Evolutionary conservation across 352 stramenopile species (phyloP).

Genomic region (Pythium volutum): DNA sequence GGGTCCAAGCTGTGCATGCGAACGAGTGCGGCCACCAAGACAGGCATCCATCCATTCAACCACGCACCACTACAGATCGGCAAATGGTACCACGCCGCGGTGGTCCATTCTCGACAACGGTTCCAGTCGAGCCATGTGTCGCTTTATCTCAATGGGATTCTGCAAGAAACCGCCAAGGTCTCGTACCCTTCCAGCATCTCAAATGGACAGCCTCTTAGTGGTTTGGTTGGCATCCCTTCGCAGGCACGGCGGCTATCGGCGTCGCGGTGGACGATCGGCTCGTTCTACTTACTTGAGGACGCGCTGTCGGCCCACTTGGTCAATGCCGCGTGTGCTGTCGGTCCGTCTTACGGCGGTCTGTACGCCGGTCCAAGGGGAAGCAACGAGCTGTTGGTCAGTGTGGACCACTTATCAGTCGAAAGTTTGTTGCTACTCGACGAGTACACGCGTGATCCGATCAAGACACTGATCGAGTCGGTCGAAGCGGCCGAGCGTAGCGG

Average conservation of each 20-base stretch:
- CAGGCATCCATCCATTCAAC: constrained; percentile 47
- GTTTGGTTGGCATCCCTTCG: constrained; percentile 53
- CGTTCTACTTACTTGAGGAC: constrained; percentile 70
- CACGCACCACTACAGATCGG: constrained; percentile 38
- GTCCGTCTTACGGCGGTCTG: constrained; percentile 52
- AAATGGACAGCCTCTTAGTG: constrained; percentile 51
- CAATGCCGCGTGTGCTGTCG: constrained; percentile 53
- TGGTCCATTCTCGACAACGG: constrained; percentile 60
- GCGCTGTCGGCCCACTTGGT: constrained; percentile 41
- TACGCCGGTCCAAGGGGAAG: constrained; percentile 50
- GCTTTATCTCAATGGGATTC: constrained; percentile 58
- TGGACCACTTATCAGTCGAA: constrained; percentile 44
- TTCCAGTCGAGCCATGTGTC: constrained; percentile 68
- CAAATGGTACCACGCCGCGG: constrained; percentile 50
- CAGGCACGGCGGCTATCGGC: constrained; percentile 44
- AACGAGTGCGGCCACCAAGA: constrained; percentile 38
- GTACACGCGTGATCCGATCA: constrained; percentile 63
- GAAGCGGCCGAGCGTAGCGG: constrained; percentile 51
- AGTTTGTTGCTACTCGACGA: constrained; percentile 59
- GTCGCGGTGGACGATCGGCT: constrained; percentile 46
- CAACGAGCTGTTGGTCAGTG: constrained; percentile 42
- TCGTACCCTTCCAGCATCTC: constrained; percentile 59
- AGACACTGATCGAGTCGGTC: constrained; percentile 63
- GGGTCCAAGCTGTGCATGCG: constrained; percentile 64
- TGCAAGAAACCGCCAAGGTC: constrained; percentile 69